Evolutionary conservation across 495 filamentous ascomycete genomes (phyloP).

Genomic region (Halenospora varia): DNA sequence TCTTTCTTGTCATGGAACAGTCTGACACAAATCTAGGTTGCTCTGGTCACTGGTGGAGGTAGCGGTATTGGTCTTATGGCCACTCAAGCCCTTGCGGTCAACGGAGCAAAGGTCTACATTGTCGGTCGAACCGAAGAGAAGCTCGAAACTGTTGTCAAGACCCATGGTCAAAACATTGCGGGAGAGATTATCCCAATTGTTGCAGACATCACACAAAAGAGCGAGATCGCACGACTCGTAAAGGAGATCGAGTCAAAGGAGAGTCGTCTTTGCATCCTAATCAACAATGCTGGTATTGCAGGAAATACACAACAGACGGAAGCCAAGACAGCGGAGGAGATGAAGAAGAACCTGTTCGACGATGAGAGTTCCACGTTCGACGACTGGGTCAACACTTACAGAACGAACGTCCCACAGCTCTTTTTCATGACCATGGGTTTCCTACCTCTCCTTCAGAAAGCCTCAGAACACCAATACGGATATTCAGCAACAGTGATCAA

Average conservation of each 20-base stretch:
- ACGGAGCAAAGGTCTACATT: constrained; percentile 62
- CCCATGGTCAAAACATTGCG: constrained; percentile 21
- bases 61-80: constrained; percentile 63
- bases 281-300: constrained; percentile 48
- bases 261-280: constrained; percentile 41
- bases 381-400: constrained; percentile 44
- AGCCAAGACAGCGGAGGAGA: constrained; percentile 34
- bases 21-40: constrained; percentile 46
- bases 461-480: constrained; percentile 30
- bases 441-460: constrained; percentile 48
- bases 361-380: constrained; percentile 24
- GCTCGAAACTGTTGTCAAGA: constrained; percentile 45
- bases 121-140: constrained; percentile 53
- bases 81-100: constrained; percentile 52
- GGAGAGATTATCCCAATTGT: constrained; percentile 28
- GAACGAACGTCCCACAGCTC: constrained; percentile 47
- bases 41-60: constrained; percentile 63
- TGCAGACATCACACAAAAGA: constrained; percentile 17
- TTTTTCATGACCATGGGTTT: constrained; percentile 51
- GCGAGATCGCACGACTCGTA: constrained; percentile 16
- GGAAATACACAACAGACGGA: constrained; percentile 26
- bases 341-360: constrained; percentile 24
- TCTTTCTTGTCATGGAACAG: not conserved
- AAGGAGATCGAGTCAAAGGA: constrained; percentile 24
- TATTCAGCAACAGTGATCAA: constrained; percentile 46